A percentile compares a stretch with the other conserved stretches of the same genome.
These are phyloP conservation scores for Flammula alnicola DNA, from an alignment of 1,284 basidiomycete species.

Conservation along the genomic window DNA sequence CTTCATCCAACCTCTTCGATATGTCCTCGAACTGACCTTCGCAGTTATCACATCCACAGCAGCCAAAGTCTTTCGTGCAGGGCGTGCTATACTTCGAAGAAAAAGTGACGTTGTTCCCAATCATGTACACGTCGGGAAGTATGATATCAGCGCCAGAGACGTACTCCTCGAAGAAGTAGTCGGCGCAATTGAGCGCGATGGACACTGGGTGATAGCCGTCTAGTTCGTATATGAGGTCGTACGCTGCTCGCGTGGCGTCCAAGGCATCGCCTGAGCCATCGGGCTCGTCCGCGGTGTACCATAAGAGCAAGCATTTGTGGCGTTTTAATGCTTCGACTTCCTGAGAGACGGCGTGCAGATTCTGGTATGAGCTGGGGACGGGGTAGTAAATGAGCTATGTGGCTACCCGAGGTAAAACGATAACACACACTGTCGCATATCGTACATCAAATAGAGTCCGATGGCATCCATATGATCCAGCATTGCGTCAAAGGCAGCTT, in stretches of 20 bases:
- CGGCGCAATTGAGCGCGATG: constrained; percentile 52
- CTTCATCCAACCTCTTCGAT: constrained; percentile 56
- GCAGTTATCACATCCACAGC: constrained; percentile 61
- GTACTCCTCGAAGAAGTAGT: constrained; percentile 62
- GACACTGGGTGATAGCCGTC: constrained; percentile 61
- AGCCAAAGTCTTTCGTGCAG: constrained; percentile 59
- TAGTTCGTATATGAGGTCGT: constrained; percentile 57
- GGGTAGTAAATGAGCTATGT: constrained; percentile 4
- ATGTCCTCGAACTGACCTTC: constrained; percentile 53
- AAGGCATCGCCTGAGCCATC: constrained; percentile 64
- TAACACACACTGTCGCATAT: constrained; percentile 60
- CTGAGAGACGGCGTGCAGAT: constrained; percentile 52
- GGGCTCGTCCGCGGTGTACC: constrained; percentile 72
- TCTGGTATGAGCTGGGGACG: constrained; percentile 52
- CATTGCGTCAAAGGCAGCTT: constrained; percentile 50
- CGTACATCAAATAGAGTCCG: constrained; percentile 69
- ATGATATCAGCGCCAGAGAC: constrained; percentile 57
- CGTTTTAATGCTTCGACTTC: constrained; percentile 62
- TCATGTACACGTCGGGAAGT: constrained; percentile 40
- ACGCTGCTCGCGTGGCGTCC: constrained; percentile 52
- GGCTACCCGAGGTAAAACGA: too few relatives aligned
- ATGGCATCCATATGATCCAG: constrained; percentile 65
- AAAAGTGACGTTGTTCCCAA: constrained; percentile 58
- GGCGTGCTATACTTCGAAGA: constrained; percentile 46
- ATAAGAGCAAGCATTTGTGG: constrained; percentile 59